A percentile compares a stretch with the other conserved stretches of the same genome.
These are phyloP conservation scores for Polysphondylium violaceum DNA, from an alignment of 78 protist species.

Conservation along the genomic window DNA sequence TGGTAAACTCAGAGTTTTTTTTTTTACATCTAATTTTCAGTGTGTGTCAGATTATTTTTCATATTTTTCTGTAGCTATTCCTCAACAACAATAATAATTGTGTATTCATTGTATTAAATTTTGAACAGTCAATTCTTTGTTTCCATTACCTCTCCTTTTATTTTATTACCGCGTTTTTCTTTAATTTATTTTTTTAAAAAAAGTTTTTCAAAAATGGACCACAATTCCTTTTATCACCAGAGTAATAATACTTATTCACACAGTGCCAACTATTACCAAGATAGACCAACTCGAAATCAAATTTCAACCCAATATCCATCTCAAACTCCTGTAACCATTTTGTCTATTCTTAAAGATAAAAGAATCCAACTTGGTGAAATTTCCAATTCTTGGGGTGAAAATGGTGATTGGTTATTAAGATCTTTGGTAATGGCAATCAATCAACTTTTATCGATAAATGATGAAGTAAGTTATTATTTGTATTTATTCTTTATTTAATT, in stretches of 20 bases:
- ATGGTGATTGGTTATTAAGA: conserved; percentile 57
- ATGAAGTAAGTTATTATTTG: conserved; percentile 26
- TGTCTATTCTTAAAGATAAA: conserved; percentile 27
- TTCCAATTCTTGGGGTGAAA: conserved; percentile 29
- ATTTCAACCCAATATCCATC: conserved; percentile 37
- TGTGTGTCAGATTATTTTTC: too few relatives aligned
- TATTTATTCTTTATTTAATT: background rate
- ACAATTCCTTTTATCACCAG: too few relatives aligned
- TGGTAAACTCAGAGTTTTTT: too few relatives aligned
- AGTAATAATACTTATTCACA: background rate
- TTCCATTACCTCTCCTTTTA: too few relatives aligned
- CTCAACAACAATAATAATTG: too few relatives aligned
- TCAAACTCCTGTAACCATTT: conserved; percentile 12
- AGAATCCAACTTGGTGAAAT: conserved; percentile 27
- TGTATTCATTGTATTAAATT: too few relatives aligned
- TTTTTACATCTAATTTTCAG: too few relatives aligned
- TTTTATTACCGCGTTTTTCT: too few relatives aligned
- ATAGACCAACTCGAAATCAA: conserved; percentile 10
- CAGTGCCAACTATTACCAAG: background rate
- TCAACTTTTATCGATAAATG: conserved; percentile 39
- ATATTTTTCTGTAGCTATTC: too few relatives aligned
- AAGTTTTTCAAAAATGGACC: too few relatives aligned
- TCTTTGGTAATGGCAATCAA: conserved; percentile 30
- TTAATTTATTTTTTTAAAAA: too few relatives aligned
- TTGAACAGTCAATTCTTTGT: too few relatives aligned